These are phyloP conservation scores for Passiflora organensis DNA, from an alignment of 345 rosid species.

Conservation along the genomic window DNA sequence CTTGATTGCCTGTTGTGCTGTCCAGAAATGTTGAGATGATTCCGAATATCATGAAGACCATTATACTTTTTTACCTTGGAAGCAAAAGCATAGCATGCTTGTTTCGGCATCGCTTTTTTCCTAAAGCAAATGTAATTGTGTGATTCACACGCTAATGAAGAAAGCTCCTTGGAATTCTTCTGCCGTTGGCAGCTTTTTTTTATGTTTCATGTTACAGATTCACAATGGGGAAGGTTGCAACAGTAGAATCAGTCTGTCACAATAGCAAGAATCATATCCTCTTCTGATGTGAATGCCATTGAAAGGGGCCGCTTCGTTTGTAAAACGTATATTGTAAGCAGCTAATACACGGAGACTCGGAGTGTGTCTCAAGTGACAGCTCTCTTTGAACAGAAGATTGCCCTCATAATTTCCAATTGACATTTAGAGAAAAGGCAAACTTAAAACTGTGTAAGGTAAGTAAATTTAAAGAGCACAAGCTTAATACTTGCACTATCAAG, in stretches of 20 bases:
- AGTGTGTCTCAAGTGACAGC: conserved; percentile 19
- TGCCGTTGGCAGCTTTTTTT: no score
- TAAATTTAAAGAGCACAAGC: not conserved
- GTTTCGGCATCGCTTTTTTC: no score
- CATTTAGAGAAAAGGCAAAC: no score
- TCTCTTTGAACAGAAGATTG: not conserved
- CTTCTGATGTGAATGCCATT: conserved; percentile 12
- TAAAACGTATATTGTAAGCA: conserved; percentile 21
- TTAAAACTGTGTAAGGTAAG: not conserved
- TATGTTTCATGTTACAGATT: no score
- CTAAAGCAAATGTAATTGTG: no score
- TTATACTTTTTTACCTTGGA: conserved; percentile 12
- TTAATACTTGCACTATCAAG: not conserved
- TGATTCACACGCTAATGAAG: no score
- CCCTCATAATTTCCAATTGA: not conserved
- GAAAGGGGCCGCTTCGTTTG: not conserved
- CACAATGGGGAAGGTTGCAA: not conserved
- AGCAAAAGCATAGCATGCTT: conserved; percentile 14
- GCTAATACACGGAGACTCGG: conserved; percentile 8
- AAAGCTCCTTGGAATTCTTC: no score
- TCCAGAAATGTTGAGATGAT: conserved; percentile 7
- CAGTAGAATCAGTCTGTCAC: not conserved
- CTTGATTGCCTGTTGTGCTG: conserved; percentile 14
- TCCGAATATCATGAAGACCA: conserved; percentile 16
- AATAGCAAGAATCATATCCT: conserved; percentile 3